Evolutionary conservation across 2,329 filamentous ascomycete genomes (phyloP), one percentile per base, ranked within the genome.

Genomic region (Trichoderma arundinaceum): DNA sequence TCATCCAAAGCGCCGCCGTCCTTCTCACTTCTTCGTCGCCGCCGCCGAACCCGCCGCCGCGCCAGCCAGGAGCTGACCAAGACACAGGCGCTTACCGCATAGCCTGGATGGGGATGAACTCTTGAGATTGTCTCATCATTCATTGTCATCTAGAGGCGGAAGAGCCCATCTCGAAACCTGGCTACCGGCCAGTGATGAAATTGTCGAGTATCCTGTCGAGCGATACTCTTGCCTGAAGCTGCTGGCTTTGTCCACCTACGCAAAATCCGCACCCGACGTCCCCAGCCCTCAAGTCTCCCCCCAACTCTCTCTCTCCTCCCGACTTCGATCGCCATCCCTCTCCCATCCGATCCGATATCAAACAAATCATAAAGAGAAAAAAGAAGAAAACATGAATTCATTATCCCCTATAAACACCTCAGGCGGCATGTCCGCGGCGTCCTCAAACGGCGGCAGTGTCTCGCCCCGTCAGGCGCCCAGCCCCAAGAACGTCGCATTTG

Each of bases 401-500:
- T 78, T 78, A 72, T 82, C 82, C 58, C 81, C 81, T 61, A 75
- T 78, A 70, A 80, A 77, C 67, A 74, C 72, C 49, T 69, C 72
- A 62, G 71, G 69, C 63, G 74, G 72, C 69, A 69, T 70, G 67
- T 77, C 77, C 64, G 75, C 71, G 48, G 66, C 76, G 60, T 78
- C 78, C 62, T 78, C 80, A 59, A 74, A 76, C 66, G 81, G 77
- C 57, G 81, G 80, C 68, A 81, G 77, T 71, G 75, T 78, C 72
- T 83, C 81, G 52, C 84, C 84, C 65, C 78, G 78, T 65, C 82
- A 81, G 72, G 75, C 77, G 49, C 73, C 81, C 49, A 80, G 80
- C 41, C 86, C 87, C 69, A 94, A 93, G 83, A 89, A 89, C 74
- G 89, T 94, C 80, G 86, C 90, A 81, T 94, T 94, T 78, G 89